phyloP scores from a whole-genome alignment of 2,329 filamentous ascomycete genomes.

The Ceratocystis smalleyi region DNA sequence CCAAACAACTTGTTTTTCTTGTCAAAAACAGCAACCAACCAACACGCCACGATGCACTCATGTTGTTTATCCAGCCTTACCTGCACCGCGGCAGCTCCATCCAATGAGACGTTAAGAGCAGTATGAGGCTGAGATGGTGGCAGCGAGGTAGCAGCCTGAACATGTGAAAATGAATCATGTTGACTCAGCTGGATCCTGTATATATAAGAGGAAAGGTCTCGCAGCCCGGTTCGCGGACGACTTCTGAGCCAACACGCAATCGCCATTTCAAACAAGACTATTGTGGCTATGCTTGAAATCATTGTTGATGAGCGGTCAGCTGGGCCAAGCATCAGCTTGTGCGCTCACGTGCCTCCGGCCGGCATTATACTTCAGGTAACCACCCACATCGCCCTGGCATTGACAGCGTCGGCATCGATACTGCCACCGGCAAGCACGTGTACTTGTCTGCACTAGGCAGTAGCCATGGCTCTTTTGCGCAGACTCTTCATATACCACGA shows the following conservation, averaged over 20 bases:
- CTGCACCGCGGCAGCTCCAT: background rate
- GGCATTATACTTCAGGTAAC: slow-evolving; percentile 35
- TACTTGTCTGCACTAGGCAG: slow-evolving; percentile 30
- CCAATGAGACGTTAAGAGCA: background rate
- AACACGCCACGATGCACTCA: background rate
- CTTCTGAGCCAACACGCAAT: too few species aligned
- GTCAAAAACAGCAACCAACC: background rate
- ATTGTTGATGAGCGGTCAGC: slow-evolving; percentile 1
- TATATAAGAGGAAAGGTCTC: too few species aligned
- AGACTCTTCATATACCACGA: slow-evolving; percentile 34
- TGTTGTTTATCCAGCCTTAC: background rate
- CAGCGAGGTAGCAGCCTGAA: background rate
- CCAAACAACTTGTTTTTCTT: background rate
- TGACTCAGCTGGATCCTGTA: background rate
- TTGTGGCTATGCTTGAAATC: background rate
- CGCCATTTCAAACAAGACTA: background rate
- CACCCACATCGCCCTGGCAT: slow-evolving; percentile 38
- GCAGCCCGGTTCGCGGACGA: too few species aligned
- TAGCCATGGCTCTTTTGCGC: slow-evolving; percentile 27
- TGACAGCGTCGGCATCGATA: slow-evolving; percentile 36
- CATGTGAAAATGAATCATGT: background rate
- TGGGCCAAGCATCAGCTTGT: slow-evolving; percentile 37
- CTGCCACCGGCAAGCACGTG: slow-evolving; percentile 31
- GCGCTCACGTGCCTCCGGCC: slow-evolving; percentile 35
- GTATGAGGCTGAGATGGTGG: background rate